These are phyloP conservation scores for Scytalidium sp. DNA, from an alignment of 2,329 filamentous ascomycete species.

Conservation along the genomic window DNA sequence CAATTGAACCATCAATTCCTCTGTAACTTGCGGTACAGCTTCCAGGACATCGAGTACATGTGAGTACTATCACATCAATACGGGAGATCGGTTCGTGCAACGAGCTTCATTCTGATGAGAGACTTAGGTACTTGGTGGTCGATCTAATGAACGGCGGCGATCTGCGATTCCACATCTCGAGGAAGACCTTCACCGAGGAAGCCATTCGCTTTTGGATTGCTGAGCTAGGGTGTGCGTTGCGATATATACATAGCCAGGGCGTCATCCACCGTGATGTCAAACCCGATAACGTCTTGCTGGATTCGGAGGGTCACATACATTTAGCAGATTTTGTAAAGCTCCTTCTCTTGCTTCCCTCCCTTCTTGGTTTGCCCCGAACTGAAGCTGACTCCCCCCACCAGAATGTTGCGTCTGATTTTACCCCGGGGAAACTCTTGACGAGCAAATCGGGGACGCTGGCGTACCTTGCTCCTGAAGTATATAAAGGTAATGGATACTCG, in stretches of 20 bases:
- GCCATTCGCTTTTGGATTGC: constrained; percentile 97
- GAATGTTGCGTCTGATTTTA: constrained; percentile 96
- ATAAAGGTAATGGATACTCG: constrained; percentile 84
- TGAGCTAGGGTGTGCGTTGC: constrained; percentile 85
- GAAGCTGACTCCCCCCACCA: constrained; percentile 32
- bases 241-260: constrained; percentile 80
- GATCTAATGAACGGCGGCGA: constrained; percentile 98
- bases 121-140: constrained; percentile 87
- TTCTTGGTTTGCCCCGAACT: not conserved
- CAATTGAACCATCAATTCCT: constrained; percentile 97
- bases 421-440: constrained; percentile 76
- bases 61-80: no score
- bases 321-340: constrained; percentile 88
- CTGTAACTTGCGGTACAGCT: constrained; percentile 97
- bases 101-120: no score
- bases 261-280: constrained; percentile 92
- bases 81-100: no score
- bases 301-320: constrained; percentile 91
- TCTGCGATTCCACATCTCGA: constrained; percentile 93
- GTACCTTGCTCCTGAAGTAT: constrained; percentile 94
- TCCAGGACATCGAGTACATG: constrained; percentile 99
- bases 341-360: not conserved
- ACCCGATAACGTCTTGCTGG: constrained; percentile 85
- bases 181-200: constrained; percentile 97
- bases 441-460: constrained; percentile 97